phyloP scores from a whole-genome alignment of 768 basidiomycete species.

The Phylloporus arenicola region DNA sequence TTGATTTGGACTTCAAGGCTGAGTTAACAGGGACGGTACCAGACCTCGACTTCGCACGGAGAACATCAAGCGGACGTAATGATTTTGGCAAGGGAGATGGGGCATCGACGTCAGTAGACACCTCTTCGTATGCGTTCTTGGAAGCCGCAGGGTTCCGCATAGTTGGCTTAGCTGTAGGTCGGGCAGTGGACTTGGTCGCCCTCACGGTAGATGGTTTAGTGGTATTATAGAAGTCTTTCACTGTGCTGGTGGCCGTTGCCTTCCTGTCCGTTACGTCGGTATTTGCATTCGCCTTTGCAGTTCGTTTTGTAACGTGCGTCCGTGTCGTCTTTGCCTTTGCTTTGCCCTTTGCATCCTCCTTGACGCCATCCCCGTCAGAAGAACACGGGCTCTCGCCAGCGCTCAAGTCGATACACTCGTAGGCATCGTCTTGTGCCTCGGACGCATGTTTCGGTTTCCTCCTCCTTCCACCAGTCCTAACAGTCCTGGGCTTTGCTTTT shows the following conservation, averaged over 20 bases:
- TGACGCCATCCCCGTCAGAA: constrained; percentile 7
- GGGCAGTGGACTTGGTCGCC: constrained; percentile 3
- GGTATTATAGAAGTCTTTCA: constrained; percentile 7
- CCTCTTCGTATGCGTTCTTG: constrained; percentile 4
- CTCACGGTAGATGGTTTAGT: constrained; percentile 6
- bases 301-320: not conserved
- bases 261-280: not conserved
- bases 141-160: not conserved
- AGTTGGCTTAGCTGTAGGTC: constrained; percentile 1
- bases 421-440: constrained; percentile 24
- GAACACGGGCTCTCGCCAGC: constrained; percentile 20
- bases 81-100: constrained; percentile 10
- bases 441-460: constrained; percentile 19
- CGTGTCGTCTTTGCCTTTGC: constrained; percentile 3
- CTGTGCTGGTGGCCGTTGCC: constrained; percentile 1
- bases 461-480: not conserved
- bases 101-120: not conserved
- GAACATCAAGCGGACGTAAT: constrained; percentile 25
- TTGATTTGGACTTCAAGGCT: not conserved
- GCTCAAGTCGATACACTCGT: constrained; percentile 23
- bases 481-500: constrained; percentile 9
- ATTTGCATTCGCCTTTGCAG: not conserved
- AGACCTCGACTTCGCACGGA: constrained; percentile 12
- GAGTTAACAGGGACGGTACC: not conserved
- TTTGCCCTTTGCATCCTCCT: constrained; percentile 3